These are phyloP conservation scores for Corniculantispora saksenae DNA, from an alignment of 2,329 filamentous ascomycete species.

Conservation along the genomic window DNA sequence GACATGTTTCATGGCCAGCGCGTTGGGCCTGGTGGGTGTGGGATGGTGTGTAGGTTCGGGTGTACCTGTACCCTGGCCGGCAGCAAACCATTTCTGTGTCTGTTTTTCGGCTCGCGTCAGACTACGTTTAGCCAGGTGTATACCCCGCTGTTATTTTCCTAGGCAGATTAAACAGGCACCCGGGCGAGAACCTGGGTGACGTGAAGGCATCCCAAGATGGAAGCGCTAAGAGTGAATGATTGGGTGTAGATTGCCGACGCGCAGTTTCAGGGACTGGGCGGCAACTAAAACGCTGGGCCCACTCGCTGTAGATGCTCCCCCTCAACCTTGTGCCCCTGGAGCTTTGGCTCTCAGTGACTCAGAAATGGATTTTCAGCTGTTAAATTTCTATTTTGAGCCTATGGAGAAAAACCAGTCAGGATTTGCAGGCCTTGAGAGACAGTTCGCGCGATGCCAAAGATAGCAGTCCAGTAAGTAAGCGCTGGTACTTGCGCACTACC, in stretches of 20 bases:
- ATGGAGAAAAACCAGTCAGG: too few species aligned
- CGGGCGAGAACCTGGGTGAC: neutral
- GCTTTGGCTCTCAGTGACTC: neutral
- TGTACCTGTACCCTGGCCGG: neutral
- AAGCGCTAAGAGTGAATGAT: constrained; percentile 17
- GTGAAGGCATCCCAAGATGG: constrained; percentile 12
- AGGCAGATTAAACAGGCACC: neutral
- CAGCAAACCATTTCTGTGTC: neutral
- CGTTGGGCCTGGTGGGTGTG: constrained; percentile 24
- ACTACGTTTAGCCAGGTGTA: neutral
- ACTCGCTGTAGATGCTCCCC: neutral
- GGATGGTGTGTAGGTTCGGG: neutral
- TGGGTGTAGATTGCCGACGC: neutral
- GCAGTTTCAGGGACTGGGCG: constrained; percentile 14
- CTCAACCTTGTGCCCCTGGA: neutral
- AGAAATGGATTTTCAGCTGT: too few species aligned
- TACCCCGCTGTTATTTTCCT: neutral
- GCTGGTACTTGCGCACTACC: too few species aligned
- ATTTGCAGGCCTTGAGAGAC: too few species aligned
- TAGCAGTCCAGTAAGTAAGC: too few species aligned
- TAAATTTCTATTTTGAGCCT: too few species aligned
- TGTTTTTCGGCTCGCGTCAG: neutral
- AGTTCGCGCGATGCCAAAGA: too few species aligned
- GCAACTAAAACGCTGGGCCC: constrained; percentile 10
- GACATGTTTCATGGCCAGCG: constrained; percentile 30